Evolutionary conservation across 2,329 filamentous ascomycete species (phyloP).

Genomic region (Cercospora janseana): DNA sequence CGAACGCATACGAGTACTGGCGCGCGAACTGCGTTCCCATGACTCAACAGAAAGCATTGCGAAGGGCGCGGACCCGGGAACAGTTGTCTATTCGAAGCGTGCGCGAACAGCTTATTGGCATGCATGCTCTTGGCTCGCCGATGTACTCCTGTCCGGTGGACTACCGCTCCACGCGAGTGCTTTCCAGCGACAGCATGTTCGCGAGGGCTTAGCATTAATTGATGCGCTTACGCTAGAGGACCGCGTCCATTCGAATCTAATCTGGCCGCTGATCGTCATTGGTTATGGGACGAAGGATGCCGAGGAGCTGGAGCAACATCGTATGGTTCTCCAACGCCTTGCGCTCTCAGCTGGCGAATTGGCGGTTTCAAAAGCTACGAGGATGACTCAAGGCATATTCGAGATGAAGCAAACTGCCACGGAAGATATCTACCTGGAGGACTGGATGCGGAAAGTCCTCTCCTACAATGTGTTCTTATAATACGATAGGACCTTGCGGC

Average conservation of each 20-base stretch:
- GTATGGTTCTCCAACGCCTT: neutral
- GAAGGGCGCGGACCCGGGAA: neutral
- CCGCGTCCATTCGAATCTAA: neutral
- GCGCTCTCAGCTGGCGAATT: neutral
- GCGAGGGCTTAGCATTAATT: neutral
- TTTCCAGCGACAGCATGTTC: neutral
- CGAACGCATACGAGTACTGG: neutral
- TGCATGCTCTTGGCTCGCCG: neutral
- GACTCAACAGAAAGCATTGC: neutral
- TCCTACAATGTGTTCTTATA: neutral
- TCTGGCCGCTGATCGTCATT: conserved; percentile 1
- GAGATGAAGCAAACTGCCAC: neutral
- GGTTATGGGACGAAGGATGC: neutral
- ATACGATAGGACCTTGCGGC: too few species aligned
- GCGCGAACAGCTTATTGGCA: neutral
- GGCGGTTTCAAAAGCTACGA: neutral
- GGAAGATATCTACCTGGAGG: neutral
- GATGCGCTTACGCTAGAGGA: neutral
- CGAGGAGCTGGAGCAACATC: neutral
- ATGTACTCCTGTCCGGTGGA: neutral
- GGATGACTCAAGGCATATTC: neutral
- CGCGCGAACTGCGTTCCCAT: neutral
- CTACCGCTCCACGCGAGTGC: neutral
- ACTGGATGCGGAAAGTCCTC: neutral
- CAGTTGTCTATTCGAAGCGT: neutral